Percentiles rank a stretch among this genome's conserved stretches.
phyloP scores from a whole-genome alignment of 805 yeast genomes.

The Wickerhamiella alocasiicola region DNA sequence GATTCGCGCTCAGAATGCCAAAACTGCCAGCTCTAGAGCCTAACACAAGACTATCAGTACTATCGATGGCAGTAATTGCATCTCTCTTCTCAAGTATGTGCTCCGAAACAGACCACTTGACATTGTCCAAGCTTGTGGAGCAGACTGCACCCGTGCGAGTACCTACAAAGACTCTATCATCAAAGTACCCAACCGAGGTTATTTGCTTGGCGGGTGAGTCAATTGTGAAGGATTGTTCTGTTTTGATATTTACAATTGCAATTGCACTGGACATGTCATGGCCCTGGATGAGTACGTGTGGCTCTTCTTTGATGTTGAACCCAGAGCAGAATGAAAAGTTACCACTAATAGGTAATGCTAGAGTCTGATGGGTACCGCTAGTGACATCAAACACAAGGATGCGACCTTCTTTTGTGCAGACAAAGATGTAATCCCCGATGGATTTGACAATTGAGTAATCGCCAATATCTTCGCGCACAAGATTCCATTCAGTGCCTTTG shows the following conservation, averaged over 20 bases:
- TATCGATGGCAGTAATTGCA: slow-evolving; percentile 21
- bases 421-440: neutral
- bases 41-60: slow-evolving; percentile 6
- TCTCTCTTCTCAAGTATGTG: slow-evolving; percentile 15
- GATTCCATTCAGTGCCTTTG: slow-evolving; percentile 10
- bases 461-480: slow-evolving; percentile 16
- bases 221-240: neutral
- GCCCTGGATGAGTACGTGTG: slow-evolving; percentile 41
- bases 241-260: slow-evolving; percentile 22
- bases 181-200: slow-evolving; percentile 36
- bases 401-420: slow-evolving; percentile 5
- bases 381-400: neutral
- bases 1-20: slow-evolving; percentile 13
- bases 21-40: slow-evolving; percentile 23
- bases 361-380: neutral
- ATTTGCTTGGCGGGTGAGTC: slow-evolving; percentile 29
- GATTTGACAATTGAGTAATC: slow-evolving; percentile 7
- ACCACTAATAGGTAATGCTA: neutral
- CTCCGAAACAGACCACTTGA: neutral
- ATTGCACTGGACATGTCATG: slow-evolving; percentile 54
- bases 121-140: slow-evolving; percentile 28
- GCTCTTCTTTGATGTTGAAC: neutral
- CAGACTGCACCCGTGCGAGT: slow-evolving; percentile 61
- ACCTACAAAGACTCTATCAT: slow-evolving; percentile 43
- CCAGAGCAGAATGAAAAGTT: slow-evolving; percentile 6